These are phyloP conservation scores for Conticribra weissflogii DNA, from an alignment of 108 stramenopile genomes.

Conservation along the genomic window DNA sequence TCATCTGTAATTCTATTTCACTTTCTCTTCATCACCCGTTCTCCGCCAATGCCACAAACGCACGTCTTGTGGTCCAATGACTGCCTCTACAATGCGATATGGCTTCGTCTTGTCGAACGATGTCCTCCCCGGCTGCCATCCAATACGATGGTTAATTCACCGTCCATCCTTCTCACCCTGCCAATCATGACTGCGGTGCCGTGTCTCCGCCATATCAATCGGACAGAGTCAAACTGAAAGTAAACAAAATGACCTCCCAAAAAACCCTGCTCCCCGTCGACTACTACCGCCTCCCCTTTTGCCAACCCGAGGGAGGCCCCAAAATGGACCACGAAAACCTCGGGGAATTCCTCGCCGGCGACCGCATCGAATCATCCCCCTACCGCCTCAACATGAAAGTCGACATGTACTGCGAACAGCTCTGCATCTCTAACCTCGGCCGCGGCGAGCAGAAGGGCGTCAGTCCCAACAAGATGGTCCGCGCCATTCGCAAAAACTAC, in stretches of 20 bases:
- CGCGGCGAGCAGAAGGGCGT: slow-evolving; percentile 69
- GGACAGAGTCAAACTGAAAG: slow-evolving; percentile 84
- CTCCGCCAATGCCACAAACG: not conserved
- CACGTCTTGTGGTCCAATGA: no score
- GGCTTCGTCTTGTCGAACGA: no score
- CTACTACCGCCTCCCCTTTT: slow-evolving; percentile 97
- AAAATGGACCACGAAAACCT: slow-evolving; percentile 94
- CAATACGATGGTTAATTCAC: no score
- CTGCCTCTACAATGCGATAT: no score
- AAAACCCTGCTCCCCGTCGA: slow-evolving; percentile 92
- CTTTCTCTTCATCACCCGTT: not conserved
- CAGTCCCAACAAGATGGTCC: slow-evolving; percentile 77
- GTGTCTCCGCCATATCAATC: not conserved
- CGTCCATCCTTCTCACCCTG: no score
- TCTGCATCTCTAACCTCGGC: slow-evolving; percentile 86
- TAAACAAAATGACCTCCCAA: slow-evolving; percentile 91
- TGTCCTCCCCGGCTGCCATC: no score
- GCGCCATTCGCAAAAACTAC: slow-evolving; percentile 93
- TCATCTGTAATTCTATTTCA: not conserved
- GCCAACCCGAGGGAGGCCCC: slow-evolving; percentile 84
- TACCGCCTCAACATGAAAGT: slow-evolving; percentile 94
- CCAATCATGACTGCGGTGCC: no score
- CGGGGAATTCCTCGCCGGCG: slow-evolving; percentile 97
- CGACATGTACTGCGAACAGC: slow-evolving; percentile 93
- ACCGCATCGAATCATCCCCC: slow-evolving; percentile 96